Conservation (phyloP, 371 early-diverging fungal species). For the Mortierella sp. region DNA sequence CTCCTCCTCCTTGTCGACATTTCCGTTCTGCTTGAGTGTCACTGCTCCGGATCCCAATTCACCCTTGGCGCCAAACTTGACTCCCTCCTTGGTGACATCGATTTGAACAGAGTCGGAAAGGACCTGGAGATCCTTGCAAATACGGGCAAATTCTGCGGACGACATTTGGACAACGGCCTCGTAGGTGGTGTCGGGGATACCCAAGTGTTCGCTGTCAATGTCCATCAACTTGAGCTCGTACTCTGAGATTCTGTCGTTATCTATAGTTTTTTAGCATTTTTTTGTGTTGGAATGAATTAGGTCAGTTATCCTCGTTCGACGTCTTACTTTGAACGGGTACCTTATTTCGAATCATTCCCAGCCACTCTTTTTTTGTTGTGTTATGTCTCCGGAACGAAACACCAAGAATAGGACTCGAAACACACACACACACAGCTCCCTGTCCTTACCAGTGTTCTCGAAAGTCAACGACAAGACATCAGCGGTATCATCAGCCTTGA, state of each 20-base stretch:
- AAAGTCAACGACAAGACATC: conserved; percentile 90
- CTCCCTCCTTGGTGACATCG: conserved; percentile 93
- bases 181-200: conserved; percentile 96
- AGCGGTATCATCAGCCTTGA: conserved; percentile 91
- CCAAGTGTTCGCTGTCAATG: conserved; percentile 96
- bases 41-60: conserved; percentile 93
- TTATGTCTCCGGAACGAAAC: background rate
- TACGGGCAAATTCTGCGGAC: conserved; percentile 93
- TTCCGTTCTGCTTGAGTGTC: conserved; percentile 82
- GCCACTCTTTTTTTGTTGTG: background rate
- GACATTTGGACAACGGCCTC: conserved; percentile 93
- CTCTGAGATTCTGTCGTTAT: conserved; percentile 90
- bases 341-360: too few relatives aligned
- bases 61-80: conserved; percentile 92
- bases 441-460: conserved; percentile 78
- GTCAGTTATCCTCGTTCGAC: background rate
- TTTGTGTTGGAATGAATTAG: background rate
- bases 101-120: conserved; percentile 94
- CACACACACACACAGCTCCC: background rate
- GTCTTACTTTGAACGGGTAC: too few relatives aligned
- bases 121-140: conserved; percentile 89
- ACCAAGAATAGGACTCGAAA: conserved; percentile 10
- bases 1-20: conserved; percentile 88
- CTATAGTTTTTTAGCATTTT: conserved; percentile 55
- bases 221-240: conserved; percentile 98